These are phyloP conservation scores for Fusarium equiseti DNA, from an alignment of 2,329 filamentous ascomycete species.

Conservation along the genomic window DNA sequence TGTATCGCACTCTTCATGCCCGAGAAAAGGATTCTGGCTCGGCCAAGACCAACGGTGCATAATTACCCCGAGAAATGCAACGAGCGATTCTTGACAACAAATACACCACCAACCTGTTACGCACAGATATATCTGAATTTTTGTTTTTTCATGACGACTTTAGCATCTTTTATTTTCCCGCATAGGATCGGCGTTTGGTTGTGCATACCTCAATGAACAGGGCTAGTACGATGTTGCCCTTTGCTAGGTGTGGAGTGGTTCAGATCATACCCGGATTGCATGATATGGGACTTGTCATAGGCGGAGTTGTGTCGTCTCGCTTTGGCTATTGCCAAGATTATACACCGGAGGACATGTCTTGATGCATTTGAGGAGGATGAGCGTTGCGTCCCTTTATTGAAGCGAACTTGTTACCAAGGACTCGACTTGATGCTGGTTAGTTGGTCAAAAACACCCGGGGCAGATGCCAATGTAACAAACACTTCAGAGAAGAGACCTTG, in stretches of 20 bases:
- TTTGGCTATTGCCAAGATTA: conserved; percentile 32
- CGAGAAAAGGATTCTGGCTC: conserved; percentile 51
- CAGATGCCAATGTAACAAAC: conserved; percentile 21
- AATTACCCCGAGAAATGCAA: conserved; percentile 22
- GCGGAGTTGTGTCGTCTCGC: conserved; percentile 41
- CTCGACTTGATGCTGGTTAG: conserved; percentile 10
- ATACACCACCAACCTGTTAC: conserved; percentile 20
- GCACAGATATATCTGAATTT: conserved; percentile 38
- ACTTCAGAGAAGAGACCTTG: conserved; percentile 15
- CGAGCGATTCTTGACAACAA: background rate
- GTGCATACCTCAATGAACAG: conserved; percentile 34
- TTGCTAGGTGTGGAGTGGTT: conserved; percentile 37
- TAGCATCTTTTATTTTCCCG: conserved; percentile 40
- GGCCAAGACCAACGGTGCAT: conserved; percentile 51
- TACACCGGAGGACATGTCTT: conserved; percentile 27
- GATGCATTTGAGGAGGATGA: conserved; percentile 31
- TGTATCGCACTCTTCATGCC: conserved; percentile 57
- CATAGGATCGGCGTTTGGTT: conserved; percentile 50
- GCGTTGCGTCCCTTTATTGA: conserved; percentile 30
- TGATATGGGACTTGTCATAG: conserved; percentile 45
- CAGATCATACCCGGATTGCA: conserved; percentile 48
- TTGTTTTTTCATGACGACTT: conserved; percentile 38
- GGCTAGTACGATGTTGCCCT: conserved; percentile 43
- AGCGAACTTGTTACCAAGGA: conserved; percentile 19
- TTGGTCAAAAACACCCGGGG: conserved; percentile 3